Base-by-base conservation (phyloP, 2,329 filamentous ascomycete genomes). In the Scedosporium dehoogii region DNA sequence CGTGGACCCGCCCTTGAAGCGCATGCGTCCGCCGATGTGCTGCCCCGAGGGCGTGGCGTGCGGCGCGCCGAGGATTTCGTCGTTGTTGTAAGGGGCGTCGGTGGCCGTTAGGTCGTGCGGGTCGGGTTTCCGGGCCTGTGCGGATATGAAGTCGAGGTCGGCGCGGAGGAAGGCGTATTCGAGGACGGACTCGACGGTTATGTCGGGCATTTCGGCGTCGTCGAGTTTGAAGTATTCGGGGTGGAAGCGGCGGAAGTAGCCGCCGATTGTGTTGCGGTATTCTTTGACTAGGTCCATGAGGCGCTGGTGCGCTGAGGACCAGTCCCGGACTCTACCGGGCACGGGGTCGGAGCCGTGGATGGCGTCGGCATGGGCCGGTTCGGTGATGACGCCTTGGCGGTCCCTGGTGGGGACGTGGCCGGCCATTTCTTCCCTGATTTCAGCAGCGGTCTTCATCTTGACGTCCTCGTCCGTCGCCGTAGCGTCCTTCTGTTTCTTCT, bases 1-100 rank as follows among this genome's bases (percentile, higher is more conserved):
- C 1, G 94, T 99, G 61, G 92, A 96, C 63, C 94, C 94, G 64
- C 94, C 94, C 70, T 92, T 90, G 79, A 97, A 97, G 64, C 91
- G 88, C 29, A 81, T 85, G 2, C 81, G 75, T 7, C 90, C 90
- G 29, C 91, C 91, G 65, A 96, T 93, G 33, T 75, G 79, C 69
- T 81, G 81, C 41, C 78, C 80, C 1, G 78, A 85, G 14, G 83
- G 83, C 1, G 81, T 79, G 4, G 77, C 73, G 59, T 77, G 73
- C 0, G 83, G 82, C 3, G 74, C 74, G 38, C 91, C 90, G 3
- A 96, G 82, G 55, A 96, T 85, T 72, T 96, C 92, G 70, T 92
- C 85, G 66, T 88, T 84, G 75, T 96, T 96, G 58, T 97, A 79
- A 0, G 92, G 92, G 25, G 83, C 80, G 71, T 97, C 92, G 53